These are phyloP conservation scores for Cerrena zonata DNA, from an alignment of 1,284 basidiomycete genomes.

Conservation along the genomic window DNA sequence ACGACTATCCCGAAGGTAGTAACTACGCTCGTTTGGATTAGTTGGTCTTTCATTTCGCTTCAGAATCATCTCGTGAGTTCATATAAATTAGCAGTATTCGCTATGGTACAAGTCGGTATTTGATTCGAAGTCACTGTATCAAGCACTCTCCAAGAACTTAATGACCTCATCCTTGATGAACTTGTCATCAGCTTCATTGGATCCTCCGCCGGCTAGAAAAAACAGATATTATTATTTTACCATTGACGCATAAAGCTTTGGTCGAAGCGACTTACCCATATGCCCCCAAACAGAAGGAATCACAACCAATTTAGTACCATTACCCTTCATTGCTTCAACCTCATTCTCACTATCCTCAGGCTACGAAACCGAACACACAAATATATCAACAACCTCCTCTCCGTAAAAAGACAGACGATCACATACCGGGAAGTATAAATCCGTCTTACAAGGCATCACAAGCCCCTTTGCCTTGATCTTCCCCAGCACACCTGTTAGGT, in stretches of 20 bases:
- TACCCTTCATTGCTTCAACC: constrained; percentile 36
- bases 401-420: no score
- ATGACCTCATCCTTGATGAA: constrained; percentile 20
- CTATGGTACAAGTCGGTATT: no score
- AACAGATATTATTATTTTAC: not conserved
- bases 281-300: constrained; percentile 58
- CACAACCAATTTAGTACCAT: constrained; percentile 37
- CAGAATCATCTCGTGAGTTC: no score
- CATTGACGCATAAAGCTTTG: not conserved
- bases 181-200: constrained; percentile 17
- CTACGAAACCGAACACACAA: constrained; percentile 23
- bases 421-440: constrained; percentile 43
- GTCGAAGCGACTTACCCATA: constrained; percentile 34
- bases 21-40: no score
- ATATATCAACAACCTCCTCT: not conserved
- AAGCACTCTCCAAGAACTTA: constrained; percentile 15
- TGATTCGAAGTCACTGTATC: no score
- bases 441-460: constrained; percentile 55
- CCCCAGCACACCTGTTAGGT: constrained; percentile 17
- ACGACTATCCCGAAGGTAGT: no score
- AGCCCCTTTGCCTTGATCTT: constrained; percentile 40
- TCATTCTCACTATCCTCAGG: constrained; percentile 55
- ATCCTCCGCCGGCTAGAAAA: constrained; percentile 12
- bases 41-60: no score
- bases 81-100: no score